Percentiles rank a stretch among this genome's conserved stretches.
phyloP scores from a whole-genome alignment of 305 asterid genomes.

The Ajuga reptans region DNA sequence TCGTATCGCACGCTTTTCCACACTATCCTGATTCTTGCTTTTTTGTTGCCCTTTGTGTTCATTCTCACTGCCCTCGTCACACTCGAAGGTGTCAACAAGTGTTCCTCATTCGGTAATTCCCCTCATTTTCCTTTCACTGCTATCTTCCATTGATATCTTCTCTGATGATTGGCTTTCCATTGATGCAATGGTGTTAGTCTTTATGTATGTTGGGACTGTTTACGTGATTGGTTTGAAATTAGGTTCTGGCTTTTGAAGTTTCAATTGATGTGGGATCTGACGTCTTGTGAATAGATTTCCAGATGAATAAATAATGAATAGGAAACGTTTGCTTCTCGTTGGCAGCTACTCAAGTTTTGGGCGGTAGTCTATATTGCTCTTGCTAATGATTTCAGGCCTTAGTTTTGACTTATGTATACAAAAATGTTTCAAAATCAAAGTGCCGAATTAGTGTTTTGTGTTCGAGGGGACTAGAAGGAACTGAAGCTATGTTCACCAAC shows the following conservation, averaged over 20 bases:
- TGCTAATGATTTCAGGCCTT: not conserved
- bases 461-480: not conserved
- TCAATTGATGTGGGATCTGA: constrained; percentile 17
- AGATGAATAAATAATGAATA: not conserved
- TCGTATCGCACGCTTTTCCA: constrained; percentile 82
- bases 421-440: not conserved
- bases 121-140: not conserved
- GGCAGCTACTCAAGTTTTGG: not conserved
- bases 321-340: not conserved
- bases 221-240: not conserved
- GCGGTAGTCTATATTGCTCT: not conserved
- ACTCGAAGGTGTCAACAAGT: constrained; percentile 94
- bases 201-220: constrained; percentile 8
- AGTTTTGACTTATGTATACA: not conserved
- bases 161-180: not conserved
- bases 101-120: constrained; percentile 77
- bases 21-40: constrained; percentile 69
- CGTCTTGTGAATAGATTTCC: constrained; percentile 7
- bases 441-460: not conserved
- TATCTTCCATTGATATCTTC: not conserved
- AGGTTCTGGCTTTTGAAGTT: constrained; percentile 1
- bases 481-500: not conserved
- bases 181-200: constrained; percentile 2
- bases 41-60: constrained; percentile 88
- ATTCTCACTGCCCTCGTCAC: constrained; percentile 82